phyloP scores from a whole-genome alignment of 441 rosid species.

The Erodium moschatum region DNA sequence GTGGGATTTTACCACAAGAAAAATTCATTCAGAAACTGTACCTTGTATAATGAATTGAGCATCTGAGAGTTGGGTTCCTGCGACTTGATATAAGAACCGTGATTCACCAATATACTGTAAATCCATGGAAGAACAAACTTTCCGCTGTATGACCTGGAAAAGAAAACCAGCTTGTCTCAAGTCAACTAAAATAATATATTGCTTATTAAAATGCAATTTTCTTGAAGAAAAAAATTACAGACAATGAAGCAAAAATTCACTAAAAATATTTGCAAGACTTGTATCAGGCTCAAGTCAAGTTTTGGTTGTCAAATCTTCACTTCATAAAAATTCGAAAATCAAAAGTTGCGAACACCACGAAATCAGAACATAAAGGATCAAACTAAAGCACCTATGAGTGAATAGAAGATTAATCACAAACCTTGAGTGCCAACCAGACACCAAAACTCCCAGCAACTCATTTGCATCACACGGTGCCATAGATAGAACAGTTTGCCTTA shows the following conservation, averaged over 20 bases:
- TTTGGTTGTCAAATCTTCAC: neutral
- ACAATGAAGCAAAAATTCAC: conserved; percentile 7
- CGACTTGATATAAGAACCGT: conserved; percentile 44
- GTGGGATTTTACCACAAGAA: neutral
- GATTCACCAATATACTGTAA: conserved; percentile 60
- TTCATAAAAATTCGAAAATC: neutral
- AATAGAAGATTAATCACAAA: conserved; percentile 26
- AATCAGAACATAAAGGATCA: neutral
- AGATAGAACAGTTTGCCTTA: conserved; percentile 55
- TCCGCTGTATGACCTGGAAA: conserved; percentile 52
- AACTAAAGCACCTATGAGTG: neutral
- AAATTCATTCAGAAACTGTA: conserved; percentile 17
- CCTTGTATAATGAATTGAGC: conserved; percentile 56
- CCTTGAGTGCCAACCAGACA: conserved; percentile 80
- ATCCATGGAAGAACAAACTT: conserved; percentile 66
- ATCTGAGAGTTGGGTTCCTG: conserved; percentile 38
- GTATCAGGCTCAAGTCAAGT: neutral
- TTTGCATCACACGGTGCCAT: conserved; percentile 54
- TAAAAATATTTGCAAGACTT: conserved; percentile 1
- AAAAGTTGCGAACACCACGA: neutral
- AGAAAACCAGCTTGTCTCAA: conserved; percentile 15
- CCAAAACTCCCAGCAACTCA: conserved; percentile 54
- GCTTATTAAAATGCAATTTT: neutral
- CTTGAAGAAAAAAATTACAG: neutral
- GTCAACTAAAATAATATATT: conserved; percentile 9